Conservation (phyloP, 176 grass and related monocot species). For the Alopecurus myosuroides region DNA sequence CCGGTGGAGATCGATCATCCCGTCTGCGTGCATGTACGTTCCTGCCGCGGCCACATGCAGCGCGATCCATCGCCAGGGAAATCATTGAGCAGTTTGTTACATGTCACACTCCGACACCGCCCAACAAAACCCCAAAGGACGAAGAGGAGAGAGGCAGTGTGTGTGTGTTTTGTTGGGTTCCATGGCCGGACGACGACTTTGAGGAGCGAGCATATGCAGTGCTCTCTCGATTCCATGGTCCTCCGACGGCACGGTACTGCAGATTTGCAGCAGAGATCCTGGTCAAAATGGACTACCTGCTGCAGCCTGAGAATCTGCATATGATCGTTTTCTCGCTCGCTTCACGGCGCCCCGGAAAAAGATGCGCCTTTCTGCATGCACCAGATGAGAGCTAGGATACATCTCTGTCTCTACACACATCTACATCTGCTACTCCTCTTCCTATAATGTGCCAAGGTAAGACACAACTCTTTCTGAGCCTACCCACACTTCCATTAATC, state of each 20-base stretch:
- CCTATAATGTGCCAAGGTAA: background rate
- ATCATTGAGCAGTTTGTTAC: conserved; percentile 93
- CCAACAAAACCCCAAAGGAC: background rate
- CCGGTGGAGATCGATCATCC: conserved; percentile 24
- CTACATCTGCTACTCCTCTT: background rate
- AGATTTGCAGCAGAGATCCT: conserved; percentile 37
- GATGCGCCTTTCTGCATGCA: conserved; percentile 36
- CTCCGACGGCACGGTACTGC: conserved; percentile 5
- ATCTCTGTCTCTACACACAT: conserved; percentile 17
- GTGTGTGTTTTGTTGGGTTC: conserved; percentile 23
- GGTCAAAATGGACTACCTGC: conserved; percentile 39
- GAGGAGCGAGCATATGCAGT: conserved; percentile 3
- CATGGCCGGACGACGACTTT: conserved; percentile 18
- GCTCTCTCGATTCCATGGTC: conserved; percentile 33
- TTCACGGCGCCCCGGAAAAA: conserved; percentile 21
- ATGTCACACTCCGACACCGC: conserved; percentile 61
- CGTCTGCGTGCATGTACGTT: conserved; percentile 31
- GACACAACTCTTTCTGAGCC: conserved; percentile 22
- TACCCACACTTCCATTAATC: conserved; percentile 9
- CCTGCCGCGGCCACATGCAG: conserved; percentile 65
- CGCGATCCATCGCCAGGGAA: conserved; percentile 32
- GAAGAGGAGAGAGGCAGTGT: conserved; percentile 17
- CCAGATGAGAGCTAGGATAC: conserved; percentile 16
- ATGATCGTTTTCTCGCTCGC: background rate
- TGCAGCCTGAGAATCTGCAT: conserved; percentile 29